Base-by-base conservation (phyloP, 305 asterid species). In the Fraxinus sp. region DNA sequence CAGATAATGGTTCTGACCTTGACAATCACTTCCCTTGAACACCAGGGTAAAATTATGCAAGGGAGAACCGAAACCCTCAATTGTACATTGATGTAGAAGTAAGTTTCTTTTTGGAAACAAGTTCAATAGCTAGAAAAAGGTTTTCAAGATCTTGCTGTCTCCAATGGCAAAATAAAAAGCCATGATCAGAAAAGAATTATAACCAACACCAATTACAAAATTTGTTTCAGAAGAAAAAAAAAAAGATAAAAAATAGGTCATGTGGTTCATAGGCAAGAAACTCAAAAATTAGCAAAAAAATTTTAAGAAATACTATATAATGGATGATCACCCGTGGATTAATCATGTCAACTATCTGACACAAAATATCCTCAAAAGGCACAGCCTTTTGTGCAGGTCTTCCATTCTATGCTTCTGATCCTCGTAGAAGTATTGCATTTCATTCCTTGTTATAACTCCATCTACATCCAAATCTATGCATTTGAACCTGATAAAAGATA, bases 371-470 rank as follows among this genome's bases (percentile, higher is more conserved):
- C 91, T 95, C 98, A 87, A 95, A 97, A 88, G 94, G 98, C 64
- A 97, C 97, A 87, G 96, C 98, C 87, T 93, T 97, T 92, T 97
- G 84, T 96, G 96, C 98, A 92, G 92, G 91, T 97, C 92, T 87
- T 92, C 98, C 99, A 95, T 97, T 86, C 99, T 90, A 85, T 95
- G 97, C 91, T 93, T 80, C 88, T 95, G 98, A 90, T 95, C 99
- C 92, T 97, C 98, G 30, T 97, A 97, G 89, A 92, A 97, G 87
- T 95, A 95, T 86, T 95, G 98, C 92, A 97, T 91, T 86, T 97
- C 98, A 72, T 93, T 95, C 87, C 96, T 92, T 1, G 99, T 92
- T 77, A 97, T 87, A 79, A 91, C 82, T 80, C 97, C 98, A 88
- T 95, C 95, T 75, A 95, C 98, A 86, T 97, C 98, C 90, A 97